Base-by-base conservation (phyloP, 1,284 basidiomycete species). In the Sanghuangporus sanghuang region DNA sequence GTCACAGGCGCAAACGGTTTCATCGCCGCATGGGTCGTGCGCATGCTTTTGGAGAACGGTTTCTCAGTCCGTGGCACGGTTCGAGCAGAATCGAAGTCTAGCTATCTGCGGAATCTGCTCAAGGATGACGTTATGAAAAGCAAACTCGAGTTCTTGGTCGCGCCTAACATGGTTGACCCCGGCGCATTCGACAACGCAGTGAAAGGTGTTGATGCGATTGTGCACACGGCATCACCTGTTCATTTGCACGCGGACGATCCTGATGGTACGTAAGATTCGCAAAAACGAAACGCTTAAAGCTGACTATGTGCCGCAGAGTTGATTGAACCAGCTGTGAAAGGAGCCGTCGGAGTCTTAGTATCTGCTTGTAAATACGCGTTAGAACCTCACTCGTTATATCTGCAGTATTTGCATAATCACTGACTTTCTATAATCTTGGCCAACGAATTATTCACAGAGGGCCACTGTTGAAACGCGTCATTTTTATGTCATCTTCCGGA, bases 161-260 rank as follows among this genome's bases (percentile, higher is more conserved):
- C 65, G 7, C 59, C 65, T 7, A 61, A 67, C 23, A 65, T 67
- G 39, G 59, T 48, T 12, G 27, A 18, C 16, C 56, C 49, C 6
- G 84, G 83, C n/a, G 85, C 84, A 2, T 90, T 90, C 67, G 86
- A 90, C 68, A 84, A 87, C 49, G 86, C 85, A 1, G 85, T 90
- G 40, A 84, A 85, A 70, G 86, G 78, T 1, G 82, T 90, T 0
- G 82, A 85, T 66, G 87, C 77, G 5, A 83, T 91, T 36, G 77
- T 76, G 39, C 85, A 87, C 72, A 83, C 77, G 3, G 85, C 84
- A 0, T 83, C 81, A 3, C 85, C 84, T 4, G 74, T 80, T 57
- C 69, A 75, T 54, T 69, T 75, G 7, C 69, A 73, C 2, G 75
- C 73, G 2, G 68, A 73, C 16, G 75, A 79, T 50, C 79, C 81